These are phyloP conservation scores for Geotrichum bryndzae DNA, from an alignment of 1,139 yeast genomes.

Conservation along the genomic window DNA sequence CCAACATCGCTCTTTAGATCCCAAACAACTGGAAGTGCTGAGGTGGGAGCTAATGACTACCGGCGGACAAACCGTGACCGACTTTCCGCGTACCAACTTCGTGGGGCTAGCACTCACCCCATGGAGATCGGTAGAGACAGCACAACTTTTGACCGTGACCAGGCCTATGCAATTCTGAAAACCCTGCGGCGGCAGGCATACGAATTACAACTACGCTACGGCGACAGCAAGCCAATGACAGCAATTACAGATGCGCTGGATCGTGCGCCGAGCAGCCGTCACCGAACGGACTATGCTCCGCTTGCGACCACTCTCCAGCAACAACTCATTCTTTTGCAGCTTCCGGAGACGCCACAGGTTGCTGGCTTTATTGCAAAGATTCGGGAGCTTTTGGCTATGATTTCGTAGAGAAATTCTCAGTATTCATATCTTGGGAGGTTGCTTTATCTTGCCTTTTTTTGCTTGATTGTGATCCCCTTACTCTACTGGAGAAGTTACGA, in stretches of 20 bases:
- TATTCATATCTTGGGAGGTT: background rate
- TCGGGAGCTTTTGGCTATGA: background rate
- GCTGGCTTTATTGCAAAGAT: background rate
- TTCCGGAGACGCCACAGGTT: slow-evolving; percentile 7
- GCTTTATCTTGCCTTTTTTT: background rate
- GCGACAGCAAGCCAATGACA: slow-evolving; percentile 6
- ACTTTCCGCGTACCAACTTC: background rate
- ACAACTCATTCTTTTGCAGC: slow-evolving; percentile 8
- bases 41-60: background rate
- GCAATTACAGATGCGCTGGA: slow-evolving; percentile 5
- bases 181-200: slow-evolving; percentile 2
- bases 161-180: background rate
- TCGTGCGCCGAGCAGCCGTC: slow-evolving; percentile 1
- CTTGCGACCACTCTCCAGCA: slow-evolving; percentile 4
- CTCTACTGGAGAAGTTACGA: no score
- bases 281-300: slow-evolving; percentile 1
- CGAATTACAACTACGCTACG: slow-evolving; percentile 5
- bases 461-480: background rate
- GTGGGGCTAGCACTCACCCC: background rate
- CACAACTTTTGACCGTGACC: slow-evolving; percentile 8
- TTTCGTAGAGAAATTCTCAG: background rate
- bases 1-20: background rate
- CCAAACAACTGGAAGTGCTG: background rate
- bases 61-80: background rate
- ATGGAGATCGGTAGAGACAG: background rate